Percentiles rank a stretch among this genome's conserved stretches.
phyloP scores from a whole-genome alignment of 768 basidiomycete species.

The Amanita polypyramis region DNA sequence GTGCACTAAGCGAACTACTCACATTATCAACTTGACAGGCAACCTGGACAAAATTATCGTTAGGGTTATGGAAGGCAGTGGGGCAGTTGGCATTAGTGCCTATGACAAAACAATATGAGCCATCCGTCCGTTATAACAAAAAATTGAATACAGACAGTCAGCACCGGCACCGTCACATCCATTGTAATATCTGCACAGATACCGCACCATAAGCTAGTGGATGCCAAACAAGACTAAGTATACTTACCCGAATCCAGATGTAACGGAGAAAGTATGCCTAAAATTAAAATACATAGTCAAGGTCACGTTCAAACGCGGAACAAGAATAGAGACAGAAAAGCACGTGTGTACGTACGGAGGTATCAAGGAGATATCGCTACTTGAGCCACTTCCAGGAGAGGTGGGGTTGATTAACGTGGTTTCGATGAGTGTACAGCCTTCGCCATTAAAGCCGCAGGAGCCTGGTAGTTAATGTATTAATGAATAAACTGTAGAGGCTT shows the following conservation, averaged over 20 bases:
- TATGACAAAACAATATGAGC: slow-evolving; percentile 4
- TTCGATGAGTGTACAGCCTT: slow-evolving; percentile 24
- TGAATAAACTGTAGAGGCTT: neutral
- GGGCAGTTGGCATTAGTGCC: slow-evolving; percentile 19
- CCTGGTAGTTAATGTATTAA: slow-evolving; percentile 11
- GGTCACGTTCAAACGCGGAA: neutral
- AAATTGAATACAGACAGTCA: slow-evolving; percentile 14
- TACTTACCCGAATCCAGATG: slow-evolving; percentile 22
- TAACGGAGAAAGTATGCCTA: slow-evolving; percentile 23
- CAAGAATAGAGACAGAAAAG: too few species aligned
- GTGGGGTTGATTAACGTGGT: slow-evolving; percentile 23
- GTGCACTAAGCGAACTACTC: neutral
- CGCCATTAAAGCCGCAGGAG: slow-evolving; percentile 24
- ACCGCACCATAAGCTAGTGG: neutral
- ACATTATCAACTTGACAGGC: slow-evolving; percentile 24
- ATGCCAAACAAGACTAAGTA: neutral
- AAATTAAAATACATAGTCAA: neutral
- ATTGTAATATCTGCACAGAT: slow-evolving; percentile 15
- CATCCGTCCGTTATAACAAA: neutral
- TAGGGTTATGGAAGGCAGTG: slow-evolving; percentile 20
- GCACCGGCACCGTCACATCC: slow-evolving; percentile 19
- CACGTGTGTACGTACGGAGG: slow-evolving; percentile 18
- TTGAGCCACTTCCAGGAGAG: slow-evolving; percentile 22
- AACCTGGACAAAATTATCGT: slow-evolving; percentile 20
- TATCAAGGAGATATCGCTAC: slow-evolving; percentile 23